A percentile compares a stretch with the other conserved stretches of the same genome.
Conservation (phyloP, 257 asterid species). For the Solanum appendiculatum region DNA sequence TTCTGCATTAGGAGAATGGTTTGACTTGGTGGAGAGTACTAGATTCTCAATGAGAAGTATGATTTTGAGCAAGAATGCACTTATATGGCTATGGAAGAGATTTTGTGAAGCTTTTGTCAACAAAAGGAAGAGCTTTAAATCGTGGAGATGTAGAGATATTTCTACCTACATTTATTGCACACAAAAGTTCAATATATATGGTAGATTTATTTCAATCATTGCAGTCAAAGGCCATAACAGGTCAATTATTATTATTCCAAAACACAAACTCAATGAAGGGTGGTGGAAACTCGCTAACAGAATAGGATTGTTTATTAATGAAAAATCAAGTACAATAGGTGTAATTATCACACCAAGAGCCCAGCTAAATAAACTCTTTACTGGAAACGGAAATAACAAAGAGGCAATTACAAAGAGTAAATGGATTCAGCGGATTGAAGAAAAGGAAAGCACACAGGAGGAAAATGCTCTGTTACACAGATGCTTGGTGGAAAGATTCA, state of each 20-base stretch:
- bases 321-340: neutral
- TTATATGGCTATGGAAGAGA: neutral
- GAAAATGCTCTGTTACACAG: neutral
- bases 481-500: neutral
- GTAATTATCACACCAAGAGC: neutral
- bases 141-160: neutral
- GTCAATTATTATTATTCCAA: neutral
- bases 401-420: neutral
- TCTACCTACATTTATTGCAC: neutral
- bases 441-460: neutral
- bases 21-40: neutral
- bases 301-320: neutral
- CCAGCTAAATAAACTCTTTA: neutral
- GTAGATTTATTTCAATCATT: neutral
- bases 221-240: neutral
- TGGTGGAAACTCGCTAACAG: neutral
- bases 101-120: neutral
- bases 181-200: neutral
- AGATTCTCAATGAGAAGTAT: neutral
- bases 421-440: neutral
- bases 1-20: no score
- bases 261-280: neutral
- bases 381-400: neutral
- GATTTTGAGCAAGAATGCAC: neutral
- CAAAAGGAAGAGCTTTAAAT: neutral